Evolutionary conservation across 129 eudicot genomes (phyloP), one percentile per base, ranked within the genome.

Genomic region (Escallonia herrerae): DNA sequence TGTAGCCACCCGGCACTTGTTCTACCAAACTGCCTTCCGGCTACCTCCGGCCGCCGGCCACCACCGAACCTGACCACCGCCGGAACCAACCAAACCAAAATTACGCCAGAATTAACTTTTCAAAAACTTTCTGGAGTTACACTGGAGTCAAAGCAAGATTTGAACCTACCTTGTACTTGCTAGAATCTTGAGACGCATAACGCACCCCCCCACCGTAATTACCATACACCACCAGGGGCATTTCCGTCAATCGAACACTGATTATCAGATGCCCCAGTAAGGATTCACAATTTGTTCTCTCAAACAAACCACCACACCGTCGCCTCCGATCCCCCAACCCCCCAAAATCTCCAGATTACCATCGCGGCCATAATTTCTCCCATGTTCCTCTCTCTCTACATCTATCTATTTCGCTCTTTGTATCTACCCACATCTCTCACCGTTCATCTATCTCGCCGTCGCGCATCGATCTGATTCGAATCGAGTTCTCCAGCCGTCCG

Each of bases 241-340:
- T 3, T 48, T 1, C 40, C 9, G 80, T 64, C 80, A 56, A 63
- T 62, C 49, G 5, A 64, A 7, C 6, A 4, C 6, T 22, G 9
- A 65, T 61, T 64, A 72, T 67, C 70, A 14, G 41, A 70, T 65
- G 48, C 65, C 64, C 63, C 65, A 77, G 62, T 22, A 43, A 13
- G 65, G 63, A 67, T 8, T 72, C 74, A 48, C 77, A 62, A 53
- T 77, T 66, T 66, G 47, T 45, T 71, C 65, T 72, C 59, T 37
- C 74, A 37, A 0, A 44, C 66, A 58, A 15, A 58, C 33, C 33
- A 44, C 11, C 70, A n/a, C 48, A 43, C 64, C 40, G n/a, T 67
- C 68, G 72, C 75, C 82, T 72, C 82, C 77, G 63, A 50, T 69
- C 58, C 33, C 59, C 60, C 66, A 4, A 44, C n/a, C 54, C 13